A percentile compares a stretch with the other conserved stretches of the same genome.
phyloP scores from a whole-genome alignment of 768 basidiomycete species.

The Auricularia auricula-judae region DNA sequence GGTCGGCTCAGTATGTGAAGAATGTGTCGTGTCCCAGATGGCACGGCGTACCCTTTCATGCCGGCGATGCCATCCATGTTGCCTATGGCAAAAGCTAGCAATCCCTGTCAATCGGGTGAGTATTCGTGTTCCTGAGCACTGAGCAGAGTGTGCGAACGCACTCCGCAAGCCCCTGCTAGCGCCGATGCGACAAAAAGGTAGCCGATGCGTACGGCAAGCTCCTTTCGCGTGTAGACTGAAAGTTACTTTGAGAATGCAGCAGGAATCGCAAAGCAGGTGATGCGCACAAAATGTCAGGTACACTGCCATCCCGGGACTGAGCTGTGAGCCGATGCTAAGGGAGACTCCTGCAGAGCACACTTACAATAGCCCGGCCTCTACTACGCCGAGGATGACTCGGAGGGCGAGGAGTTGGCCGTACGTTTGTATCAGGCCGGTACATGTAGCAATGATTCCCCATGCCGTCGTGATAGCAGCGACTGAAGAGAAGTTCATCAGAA shows the following conservation, averaged over 20 bases:
- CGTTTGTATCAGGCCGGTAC: constrained; percentile 4
- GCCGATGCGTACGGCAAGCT: constrained; percentile 5
- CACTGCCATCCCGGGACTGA: constrained; percentile 5
- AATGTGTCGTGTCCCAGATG: no score
- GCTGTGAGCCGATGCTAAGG: not conserved
- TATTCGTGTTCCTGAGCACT: not conserved
- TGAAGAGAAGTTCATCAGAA: not conserved
- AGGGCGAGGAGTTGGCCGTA: constrained; percentile 4
- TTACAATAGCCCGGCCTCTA: constrained; percentile 8
- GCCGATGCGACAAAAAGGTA: constrained; percentile 6
- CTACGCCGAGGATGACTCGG: constrained; percentile 5
- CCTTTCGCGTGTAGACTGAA: constrained; percentile 4
- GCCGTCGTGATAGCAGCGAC: not conserved
- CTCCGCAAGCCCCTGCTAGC: constrained; percentile 7
- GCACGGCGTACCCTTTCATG: constrained; percentile 3
- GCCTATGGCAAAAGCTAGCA: constrained; percentile 6
- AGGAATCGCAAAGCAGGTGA: not conserved
- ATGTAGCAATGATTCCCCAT: constrained; percentile 5
- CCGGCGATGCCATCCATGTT: constrained; percentile 4
- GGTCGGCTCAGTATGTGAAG: not conserved
- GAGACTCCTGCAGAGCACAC: not conserved
- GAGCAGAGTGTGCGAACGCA: not conserved
- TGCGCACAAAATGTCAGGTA: constrained; percentile 6
- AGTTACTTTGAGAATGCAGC: not conserved
- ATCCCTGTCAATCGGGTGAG: not conserved